Conservation (phyloP, 305 asterid species). For the Fraxinus greggii region DNA sequence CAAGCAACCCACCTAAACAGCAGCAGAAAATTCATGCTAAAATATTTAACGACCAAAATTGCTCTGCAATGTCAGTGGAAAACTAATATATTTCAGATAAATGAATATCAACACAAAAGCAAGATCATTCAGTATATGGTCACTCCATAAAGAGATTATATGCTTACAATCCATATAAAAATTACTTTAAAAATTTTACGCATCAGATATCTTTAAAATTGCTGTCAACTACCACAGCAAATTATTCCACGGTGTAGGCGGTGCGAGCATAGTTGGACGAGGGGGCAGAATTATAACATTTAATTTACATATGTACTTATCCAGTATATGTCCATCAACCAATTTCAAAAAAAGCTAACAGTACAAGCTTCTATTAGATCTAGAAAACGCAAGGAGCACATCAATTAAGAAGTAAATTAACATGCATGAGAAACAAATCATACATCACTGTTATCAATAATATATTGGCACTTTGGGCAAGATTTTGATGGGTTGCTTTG, state of each 20-base stretch:
- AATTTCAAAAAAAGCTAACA: neutral
- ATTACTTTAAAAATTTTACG: neutral
- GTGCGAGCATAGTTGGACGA: neutral
- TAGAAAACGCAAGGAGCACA: neutral
- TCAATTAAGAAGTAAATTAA: neutral
- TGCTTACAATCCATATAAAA: neutral
- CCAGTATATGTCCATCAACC: neutral
- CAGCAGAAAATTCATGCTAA: neutral
- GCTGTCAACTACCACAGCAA: neutral
- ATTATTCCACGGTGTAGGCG: neutral
- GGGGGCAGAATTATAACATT: neutral
- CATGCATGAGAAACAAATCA: constrained; percentile 15
- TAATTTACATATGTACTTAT: neutral
- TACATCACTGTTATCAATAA: constrained; percentile 84
- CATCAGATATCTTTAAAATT: neutral
- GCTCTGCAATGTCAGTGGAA: neutral
- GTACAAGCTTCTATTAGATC: neutral
- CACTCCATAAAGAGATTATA: neutral
- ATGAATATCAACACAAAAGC: neutral
- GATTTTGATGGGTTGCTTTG: constrained; percentile 82
- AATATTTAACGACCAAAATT: neutral
- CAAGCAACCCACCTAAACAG: neutral
- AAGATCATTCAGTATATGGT: neutral
- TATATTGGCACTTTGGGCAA: constrained; percentile 78
- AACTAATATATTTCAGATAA: neutral